A percentile compares a stretch with the other conserved stretches of the same genome.
These are phyloP conservation scores for Daldinia loculata DNA, from an alignment of 495 filamentous ascomycete genomes.

Conservation along the genomic window DNA sequence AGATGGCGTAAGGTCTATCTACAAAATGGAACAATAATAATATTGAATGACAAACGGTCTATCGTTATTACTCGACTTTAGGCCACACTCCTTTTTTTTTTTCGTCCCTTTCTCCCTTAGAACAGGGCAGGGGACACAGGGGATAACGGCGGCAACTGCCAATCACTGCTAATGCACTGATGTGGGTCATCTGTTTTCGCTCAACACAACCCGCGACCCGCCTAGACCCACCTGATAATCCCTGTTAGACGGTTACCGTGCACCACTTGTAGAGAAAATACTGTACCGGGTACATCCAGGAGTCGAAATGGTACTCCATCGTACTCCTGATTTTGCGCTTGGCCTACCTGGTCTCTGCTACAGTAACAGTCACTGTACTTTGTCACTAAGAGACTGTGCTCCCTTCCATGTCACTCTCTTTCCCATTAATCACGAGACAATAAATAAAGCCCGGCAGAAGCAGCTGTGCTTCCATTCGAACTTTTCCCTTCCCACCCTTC, in stretches of 20 bases:
- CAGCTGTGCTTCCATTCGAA: conserved; percentile 43
- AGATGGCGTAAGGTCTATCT: not conserved
- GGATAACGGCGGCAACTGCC: conserved; percentile 7
- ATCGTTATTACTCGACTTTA: conserved; percentile 2
- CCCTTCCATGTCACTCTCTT: conserved; percentile 47
- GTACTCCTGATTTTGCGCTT: conserved; percentile 26
- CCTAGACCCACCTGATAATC: conserved; percentile 36
- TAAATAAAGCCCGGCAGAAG: conserved; percentile 47
- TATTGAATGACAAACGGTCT: conserved; percentile 1
- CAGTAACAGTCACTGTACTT: conserved; percentile 28
- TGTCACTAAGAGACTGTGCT: conserved; percentile 31
- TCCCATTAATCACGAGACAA: conserved; percentile 48
- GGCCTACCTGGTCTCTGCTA: conserved; percentile 12
- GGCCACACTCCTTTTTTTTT: conserved; percentile 9
- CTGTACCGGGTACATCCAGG: conserved; percentile 31
- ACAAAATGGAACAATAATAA: not conserved
- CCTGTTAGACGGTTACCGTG: conserved; percentile 30
- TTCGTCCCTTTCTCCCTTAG: conserved; percentile 26
- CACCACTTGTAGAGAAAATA: conserved; percentile 5
- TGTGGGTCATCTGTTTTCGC: conserved; percentile 42
- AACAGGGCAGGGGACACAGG: conserved; percentile 22
- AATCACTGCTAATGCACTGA: conserved; percentile 30
- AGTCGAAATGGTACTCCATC: conserved; percentile 6
- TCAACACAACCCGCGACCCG: conserved; percentile 43
- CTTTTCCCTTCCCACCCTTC: conserved; percentile 39